A percentile compares a stretch with the other conserved stretches of the same genome.
Evolutionary conservation across 1,284 basidiomycete genomes (phyloP).

Genomic region (Apiotrichum siamense): DNA sequence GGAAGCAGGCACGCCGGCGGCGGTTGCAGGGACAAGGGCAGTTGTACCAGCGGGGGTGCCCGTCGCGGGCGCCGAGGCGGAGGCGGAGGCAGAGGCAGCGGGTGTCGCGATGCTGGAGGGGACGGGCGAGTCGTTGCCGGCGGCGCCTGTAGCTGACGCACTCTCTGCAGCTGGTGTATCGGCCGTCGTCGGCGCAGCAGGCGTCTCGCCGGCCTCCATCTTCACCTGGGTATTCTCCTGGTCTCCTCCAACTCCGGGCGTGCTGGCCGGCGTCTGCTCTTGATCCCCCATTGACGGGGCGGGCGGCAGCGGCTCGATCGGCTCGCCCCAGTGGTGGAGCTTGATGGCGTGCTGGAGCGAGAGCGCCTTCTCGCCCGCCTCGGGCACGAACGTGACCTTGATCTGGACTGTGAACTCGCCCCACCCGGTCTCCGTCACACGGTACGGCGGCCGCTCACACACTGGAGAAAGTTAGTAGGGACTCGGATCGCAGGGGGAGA

Average conservation of each 20-base stretch:
- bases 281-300: too few species aligned
- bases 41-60: slow-evolving; percentile 1
- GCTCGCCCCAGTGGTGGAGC: slow-evolving; percentile 81
- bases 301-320: slow-evolving; percentile 50
- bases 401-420: slow-evolving; percentile 98
- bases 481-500: too few species aligned
- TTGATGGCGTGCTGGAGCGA: slow-evolving; percentile 88
- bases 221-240: neutral
- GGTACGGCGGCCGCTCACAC: slow-evolving; percentile 87
- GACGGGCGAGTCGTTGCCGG: too few species aligned
- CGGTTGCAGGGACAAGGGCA: slow-evolving; percentile 11
- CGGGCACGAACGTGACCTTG: slow-evolving; percentile 82
- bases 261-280: neutral
- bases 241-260: neutral
- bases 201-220: slow-evolving; percentile 6
- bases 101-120: too few species aligned
- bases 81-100: too few species aligned
- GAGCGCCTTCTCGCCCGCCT: slow-evolving; percentile 87
- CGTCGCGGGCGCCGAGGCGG: neutral
- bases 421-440: slow-evolving; percentile 96
- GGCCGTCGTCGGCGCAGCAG: neutral
- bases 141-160: neutral
- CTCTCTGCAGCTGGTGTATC: slow-evolving; percentile 5
- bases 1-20: neutral
- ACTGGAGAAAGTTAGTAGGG: slow-evolving; percentile 50